Evolutionary conservation across 192 early-diverging fungal genomes (phyloP), one percentile per base, ranked within the genome.

Genomic region (Nowakowskiella sp.): DNA sequence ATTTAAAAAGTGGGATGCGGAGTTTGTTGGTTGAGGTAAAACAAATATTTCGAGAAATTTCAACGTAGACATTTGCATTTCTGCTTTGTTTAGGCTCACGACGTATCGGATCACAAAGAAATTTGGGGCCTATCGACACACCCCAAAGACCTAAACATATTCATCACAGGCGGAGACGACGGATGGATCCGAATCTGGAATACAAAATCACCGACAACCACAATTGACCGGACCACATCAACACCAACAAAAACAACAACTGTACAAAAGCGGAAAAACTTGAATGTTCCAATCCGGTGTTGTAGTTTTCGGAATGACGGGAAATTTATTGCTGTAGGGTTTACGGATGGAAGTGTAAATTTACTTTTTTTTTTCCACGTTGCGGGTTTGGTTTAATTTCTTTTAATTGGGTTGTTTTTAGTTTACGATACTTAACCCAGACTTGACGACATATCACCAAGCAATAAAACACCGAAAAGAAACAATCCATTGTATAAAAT

Each of bases 121-220:
- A 31, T 65, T 8, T 66, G 65, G 65, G 65, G 65, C 19, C 55
- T 66, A n/a, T 58, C 59, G 22, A 33, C 65, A n/a, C 65, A 66
- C 39, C 65, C 65, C 23, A 16, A 27, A 4, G 26, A 65, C 19
- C 42, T 61, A 3, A 29, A 16, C 16, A 16, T 42, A 30, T 19
- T 66, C 27, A 19, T 65, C 13, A 65, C 62, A 2, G 53, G 28
- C 9, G 53, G 61, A n/a, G 47, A 58, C 32, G 65, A 66, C 31
- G 65, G 65, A 0, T 65, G 9, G 8, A 10, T 64, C 23, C 31
- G 51, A 39, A 47, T 65, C 13, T 66, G 61, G 59, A 51, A 48
- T 34, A 42, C 39, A 13, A 19, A 56, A 30, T 30, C 27, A n/a
- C 42, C 53, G 25, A 21, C 27, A 59, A 13, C 24, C 13, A 7